phyloP scores from a whole-genome alignment of 148 eudicot species.

The Chenopodium berlandieri region DNA sequence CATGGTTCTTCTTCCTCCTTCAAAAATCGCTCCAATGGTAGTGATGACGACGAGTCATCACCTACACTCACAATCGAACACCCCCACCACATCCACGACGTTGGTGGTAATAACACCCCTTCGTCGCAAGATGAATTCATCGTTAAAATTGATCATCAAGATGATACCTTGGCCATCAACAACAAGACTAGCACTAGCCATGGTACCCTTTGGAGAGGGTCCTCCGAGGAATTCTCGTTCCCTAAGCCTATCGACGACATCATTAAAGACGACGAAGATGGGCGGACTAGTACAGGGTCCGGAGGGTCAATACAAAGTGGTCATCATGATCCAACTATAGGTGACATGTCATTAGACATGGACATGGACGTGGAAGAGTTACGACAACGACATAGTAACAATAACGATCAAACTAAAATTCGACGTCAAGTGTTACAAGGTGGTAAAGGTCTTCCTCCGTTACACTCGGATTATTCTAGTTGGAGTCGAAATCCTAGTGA shows the following conservation, averaged over 20 bases:
- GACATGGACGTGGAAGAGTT: conserved; percentile 47
- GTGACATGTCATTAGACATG: conserved; percentile 39
- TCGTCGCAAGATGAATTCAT: conserved; percentile 35
- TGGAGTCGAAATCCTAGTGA: conserved; percentile 30
- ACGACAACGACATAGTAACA: not conserved
- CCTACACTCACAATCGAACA: conserved; percentile 16
- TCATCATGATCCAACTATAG: conserved; percentile 23
- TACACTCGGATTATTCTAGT: conserved; percentile 18
- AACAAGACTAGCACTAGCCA: not conserved
- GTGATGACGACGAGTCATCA: not conserved
- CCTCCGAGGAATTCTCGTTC: conserved; percentile 32
- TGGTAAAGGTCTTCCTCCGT: conserved; percentile 35
- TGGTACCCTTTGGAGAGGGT: conserved; percentile 2
- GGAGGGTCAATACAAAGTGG: too few species aligned
- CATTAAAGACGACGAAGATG: not conserved
- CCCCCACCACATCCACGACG: not conserved
- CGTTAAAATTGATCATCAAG: conserved; percentile 39
- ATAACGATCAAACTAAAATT: not conserved
- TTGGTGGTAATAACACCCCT: not conserved
- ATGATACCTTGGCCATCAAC: not conserved
- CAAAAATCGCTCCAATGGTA: conserved; percentile 1
- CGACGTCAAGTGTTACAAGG: not conserved
- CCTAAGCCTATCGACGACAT: conserved; percentile 17
- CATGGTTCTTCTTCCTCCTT: conserved; percentile 21
- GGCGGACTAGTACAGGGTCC: not conserved